Base-by-base conservation (phyloP, 257 asterid genomes). In the Lantana camara region DNA sequence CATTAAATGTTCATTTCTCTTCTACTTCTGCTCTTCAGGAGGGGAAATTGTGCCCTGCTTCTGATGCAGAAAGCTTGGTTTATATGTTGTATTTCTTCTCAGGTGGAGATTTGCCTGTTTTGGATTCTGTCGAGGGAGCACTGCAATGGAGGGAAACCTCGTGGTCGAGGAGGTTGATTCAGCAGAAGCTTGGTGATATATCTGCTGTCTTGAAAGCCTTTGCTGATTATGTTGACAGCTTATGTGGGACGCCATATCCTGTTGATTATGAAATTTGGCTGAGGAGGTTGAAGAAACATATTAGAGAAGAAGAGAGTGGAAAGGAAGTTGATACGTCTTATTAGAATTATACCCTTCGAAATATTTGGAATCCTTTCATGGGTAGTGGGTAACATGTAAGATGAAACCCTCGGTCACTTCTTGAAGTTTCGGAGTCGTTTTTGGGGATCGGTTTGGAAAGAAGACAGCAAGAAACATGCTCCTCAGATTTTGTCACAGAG, bases 51-150 rank as follows among this genome's bases (percentile, higher is more conserved):
- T 94, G 97, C 71, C 78, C 97, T 9, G 99, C 97, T 64, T 94
- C 99, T 10, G 99, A 94, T 69, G 97, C 97, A 5, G 99, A 94
- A 76, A 88, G 97, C 77, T 79, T 94, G 20, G 95, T 94, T 0
- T 94, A 90, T 67, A 77, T 86, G 92, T 89, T 94, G 7, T 88
- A 90, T 64, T 90, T 86, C 67, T 83, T 85, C 38, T 74, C 74
- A 4, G 95, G 96, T 46, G 89, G 86, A 57, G 84, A 88, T 61
- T 72, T 88, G 72, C 99, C 99, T 7, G 83, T 80, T 42, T 73
- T 94, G 61, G 99, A 94, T 75, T 94, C 99, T 2, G 96, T 94
- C 3, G 99, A 94, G 74, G 97, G 97, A 53, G 99, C 99, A 40
- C 73, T 94, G 47, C 79, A 84, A 45, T 94, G 99, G 99, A 88